These are phyloP conservation scores for Tardiomyces depauwii DNA, from an alignment of 1,139 yeast genomes.

Conservation along the genomic window DNA sequence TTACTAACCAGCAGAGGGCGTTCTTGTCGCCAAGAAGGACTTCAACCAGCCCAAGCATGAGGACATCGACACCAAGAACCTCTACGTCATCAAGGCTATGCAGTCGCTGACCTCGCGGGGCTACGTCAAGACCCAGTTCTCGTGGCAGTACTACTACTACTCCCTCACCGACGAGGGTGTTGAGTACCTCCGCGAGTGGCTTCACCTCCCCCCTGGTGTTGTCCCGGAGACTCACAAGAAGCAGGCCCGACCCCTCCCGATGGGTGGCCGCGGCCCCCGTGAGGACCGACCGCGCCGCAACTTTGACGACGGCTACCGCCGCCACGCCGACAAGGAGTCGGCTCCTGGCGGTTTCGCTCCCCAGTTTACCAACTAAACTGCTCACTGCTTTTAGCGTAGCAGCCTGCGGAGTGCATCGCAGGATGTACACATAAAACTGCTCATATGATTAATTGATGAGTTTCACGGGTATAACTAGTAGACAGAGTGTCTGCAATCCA, in stretches of 20 bases:
- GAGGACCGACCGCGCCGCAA: constrained; percentile 24
- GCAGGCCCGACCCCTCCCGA: constrained; percentile 77
- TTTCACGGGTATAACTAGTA: background rate
- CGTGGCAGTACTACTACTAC: constrained; percentile 99
- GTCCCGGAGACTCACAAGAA: constrained; percentile 98
- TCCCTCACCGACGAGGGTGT: constrained; percentile 99
- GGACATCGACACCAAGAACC: constrained; percentile 95
- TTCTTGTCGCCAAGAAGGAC: constrained; percentile 98
- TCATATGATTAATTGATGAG: background rate
- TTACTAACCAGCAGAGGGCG: constrained; percentile 60
- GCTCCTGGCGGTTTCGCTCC: constrained; percentile 8
- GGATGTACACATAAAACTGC: background rate
- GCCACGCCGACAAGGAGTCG: constrained; percentile 23
- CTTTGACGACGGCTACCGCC: constrained; percentile 29
- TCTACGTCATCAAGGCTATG: constrained; percentile 97
- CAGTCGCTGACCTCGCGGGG: constrained; percentile 99
- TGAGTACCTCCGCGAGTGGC: constrained; percentile 95
- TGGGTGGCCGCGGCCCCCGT: constrained; percentile 24
- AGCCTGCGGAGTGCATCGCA: constrained; percentile 1
- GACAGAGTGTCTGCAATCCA: no score
- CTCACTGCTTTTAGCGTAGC: background rate
- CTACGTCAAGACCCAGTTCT: constrained; percentile 98
- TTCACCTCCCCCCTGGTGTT: constrained; percentile 97
- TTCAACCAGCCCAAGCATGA: constrained; percentile 96
- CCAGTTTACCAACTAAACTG: background rate